These are phyloP conservation scores for Xylaria sp. DNA, from an alignment of 2,329 filamentous ascomycete genomes.

Conservation along the genomic window DNA sequence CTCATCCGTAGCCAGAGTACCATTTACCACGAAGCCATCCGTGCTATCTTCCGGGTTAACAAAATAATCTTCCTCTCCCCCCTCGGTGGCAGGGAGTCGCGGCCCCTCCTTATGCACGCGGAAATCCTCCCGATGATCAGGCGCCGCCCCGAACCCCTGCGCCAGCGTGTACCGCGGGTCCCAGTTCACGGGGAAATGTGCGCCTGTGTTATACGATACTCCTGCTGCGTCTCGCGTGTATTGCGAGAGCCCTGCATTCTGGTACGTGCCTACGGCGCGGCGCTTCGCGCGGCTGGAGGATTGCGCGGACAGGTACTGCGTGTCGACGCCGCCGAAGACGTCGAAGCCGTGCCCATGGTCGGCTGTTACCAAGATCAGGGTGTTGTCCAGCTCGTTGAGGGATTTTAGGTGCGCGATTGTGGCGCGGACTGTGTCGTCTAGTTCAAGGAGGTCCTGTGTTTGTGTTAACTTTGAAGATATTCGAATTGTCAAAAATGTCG, in stretches of 20 bases:
- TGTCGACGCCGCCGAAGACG: constrained; percentile 85
- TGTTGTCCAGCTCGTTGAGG: constrained; percentile 76
- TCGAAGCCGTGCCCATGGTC: constrained; percentile 92
- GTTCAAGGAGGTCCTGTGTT: constrained; percentile 76
- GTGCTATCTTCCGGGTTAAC: constrained; percentile 74
- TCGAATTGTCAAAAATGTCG: too few relatives aligned
- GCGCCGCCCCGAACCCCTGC: constrained; percentile 75
- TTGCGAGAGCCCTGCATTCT: constrained; percentile 77
- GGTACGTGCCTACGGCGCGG: constrained; percentile 78
- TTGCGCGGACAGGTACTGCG: constrained; percentile 76
- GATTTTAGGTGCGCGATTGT: constrained; percentile 76
- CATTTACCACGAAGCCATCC: constrained; percentile 78
- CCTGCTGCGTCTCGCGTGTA: constrained; percentile 71
- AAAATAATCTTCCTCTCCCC: constrained; percentile 64
- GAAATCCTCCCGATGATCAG: constrained; percentile 82
- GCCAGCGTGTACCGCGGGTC: constrained; percentile 85
- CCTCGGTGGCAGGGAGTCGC: constrained; percentile 68
- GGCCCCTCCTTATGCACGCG: constrained; percentile 71
- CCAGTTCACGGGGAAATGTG: constrained; percentile 86
- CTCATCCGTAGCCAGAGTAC: constrained; percentile 73
- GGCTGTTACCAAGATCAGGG: constrained; percentile 83
- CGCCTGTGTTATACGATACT: constrained; percentile 76
- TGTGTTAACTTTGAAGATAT: not conserved
- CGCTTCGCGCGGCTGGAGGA: constrained; percentile 77
- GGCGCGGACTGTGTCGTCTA: constrained; percentile 84